phyloP scores from a whole-genome alignment of 2,329 filamentous ascomycete species.

The Arachnopeziza araneosa region DNA sequence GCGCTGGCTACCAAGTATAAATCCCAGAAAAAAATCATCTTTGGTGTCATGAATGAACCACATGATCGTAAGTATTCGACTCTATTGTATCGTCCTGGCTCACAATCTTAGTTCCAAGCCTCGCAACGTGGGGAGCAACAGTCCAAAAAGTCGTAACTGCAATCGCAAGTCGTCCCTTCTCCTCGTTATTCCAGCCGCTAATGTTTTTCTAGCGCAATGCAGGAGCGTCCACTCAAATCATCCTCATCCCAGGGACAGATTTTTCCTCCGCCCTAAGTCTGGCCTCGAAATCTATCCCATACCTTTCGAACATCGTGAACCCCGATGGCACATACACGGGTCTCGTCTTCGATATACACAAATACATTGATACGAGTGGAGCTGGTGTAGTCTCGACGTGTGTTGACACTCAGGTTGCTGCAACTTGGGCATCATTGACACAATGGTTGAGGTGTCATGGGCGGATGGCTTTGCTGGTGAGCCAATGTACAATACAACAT shows the following conservation, averaged over 20 bases:
- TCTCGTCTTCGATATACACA: slow-evolving; percentile 54
- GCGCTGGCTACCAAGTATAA: slow-evolving; percentile 54
- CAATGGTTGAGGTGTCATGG: slow-evolving; percentile 42
- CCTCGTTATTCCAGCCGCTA: slow-evolving; percentile 35
- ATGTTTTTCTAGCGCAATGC: slow-evolving; percentile 46
- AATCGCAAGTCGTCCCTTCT: slow-evolving; percentile 34
- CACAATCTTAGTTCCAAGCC: slow-evolving; percentile 28
- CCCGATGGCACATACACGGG: slow-evolving; percentile 50
- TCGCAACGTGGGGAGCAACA: slow-evolving; percentile 52
- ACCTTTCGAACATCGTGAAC: slow-evolving; percentile 50
- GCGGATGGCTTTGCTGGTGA: slow-evolving; percentile 40
- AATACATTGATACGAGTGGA: slow-evolving; percentile 55
- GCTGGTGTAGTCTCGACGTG: slow-evolving; percentile 48
- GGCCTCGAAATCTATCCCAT: slow-evolving; percentile 45
- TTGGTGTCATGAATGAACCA: slow-evolving; percentile 63
- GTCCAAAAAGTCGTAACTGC: slow-evolving; percentile 59
- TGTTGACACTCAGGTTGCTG: slow-evolving; percentile 45
- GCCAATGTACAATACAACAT: background rate
- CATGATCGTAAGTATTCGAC: background rate
- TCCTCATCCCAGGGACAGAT: slow-evolving; percentile 58
- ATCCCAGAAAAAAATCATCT: slow-evolving; percentile 46
- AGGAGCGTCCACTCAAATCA: slow-evolving; percentile 57
- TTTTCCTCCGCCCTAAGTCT: slow-evolving; percentile 48
- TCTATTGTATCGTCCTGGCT: background rate
- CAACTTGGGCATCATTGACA: slow-evolving; percentile 40